These are phyloP conservation scores for Aspergillus quadrilineatus DNA, from an alignment of 2,329 filamentous ascomycete species.

Conservation along the genomic window DNA sequence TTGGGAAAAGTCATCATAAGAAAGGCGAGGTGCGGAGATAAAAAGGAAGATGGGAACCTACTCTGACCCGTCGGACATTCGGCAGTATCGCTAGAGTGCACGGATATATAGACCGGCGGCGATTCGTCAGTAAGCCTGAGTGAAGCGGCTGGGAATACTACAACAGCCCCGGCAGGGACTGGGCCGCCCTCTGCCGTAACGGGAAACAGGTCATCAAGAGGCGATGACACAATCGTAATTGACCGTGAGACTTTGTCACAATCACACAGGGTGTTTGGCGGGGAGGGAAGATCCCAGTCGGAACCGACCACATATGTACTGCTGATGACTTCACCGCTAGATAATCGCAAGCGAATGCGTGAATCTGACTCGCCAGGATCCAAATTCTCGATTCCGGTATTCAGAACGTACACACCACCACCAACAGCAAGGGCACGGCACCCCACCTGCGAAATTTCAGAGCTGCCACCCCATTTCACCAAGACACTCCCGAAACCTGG, in stretches of 20 bases:
- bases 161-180: constrained; percentile 64
- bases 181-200: constrained; percentile 71
- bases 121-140: constrained; percentile 29
- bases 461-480: constrained; percentile 87
- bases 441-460: constrained; percentile 86
- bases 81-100: constrained; percentile 86
- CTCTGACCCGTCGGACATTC: constrained; percentile 87
- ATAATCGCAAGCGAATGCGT: constrained; percentile 32
- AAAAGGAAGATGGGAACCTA: constrained; percentile 58
- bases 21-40: constrained; percentile 30
- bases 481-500: constrained; percentile 85
- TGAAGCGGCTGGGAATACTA: constrained; percentile 39
- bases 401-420: constrained; percentile 85
- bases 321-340: constrained; percentile 38
- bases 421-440: constrained; percentile 90
- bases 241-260: constrained; percentile 55
- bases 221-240: constrained; percentile 67
- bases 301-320: constrained; percentile 40
- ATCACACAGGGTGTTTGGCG: constrained; percentile 22
- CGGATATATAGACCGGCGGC: constrained; percentile 60
- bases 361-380: constrained; percentile 16
- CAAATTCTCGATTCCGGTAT: constrained; percentile 59
- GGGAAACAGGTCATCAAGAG: constrained; percentile 67
- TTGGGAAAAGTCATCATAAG: constrained; percentile 73
- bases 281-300: constrained; percentile 36